Conservation (phyloP, 2,329 filamentous ascomycete genomes). For the Pseudogymnoascus sp. region DNA sequence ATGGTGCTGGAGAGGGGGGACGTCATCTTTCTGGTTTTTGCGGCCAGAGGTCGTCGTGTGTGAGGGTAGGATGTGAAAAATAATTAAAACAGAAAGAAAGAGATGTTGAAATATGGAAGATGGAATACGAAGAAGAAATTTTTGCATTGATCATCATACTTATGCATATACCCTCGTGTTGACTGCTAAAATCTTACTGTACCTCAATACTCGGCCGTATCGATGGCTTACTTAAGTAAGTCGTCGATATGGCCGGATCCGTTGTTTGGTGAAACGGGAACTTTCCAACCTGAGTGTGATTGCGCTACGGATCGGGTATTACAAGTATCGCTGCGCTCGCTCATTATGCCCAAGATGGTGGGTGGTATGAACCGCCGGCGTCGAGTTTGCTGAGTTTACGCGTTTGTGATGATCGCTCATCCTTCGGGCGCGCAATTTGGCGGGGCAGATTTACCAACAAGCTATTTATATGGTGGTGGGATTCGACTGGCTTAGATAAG, state of each 20-base stretch:
- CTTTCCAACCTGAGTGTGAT: not conserved
- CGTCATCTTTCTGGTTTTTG: not conserved
- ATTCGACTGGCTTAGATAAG: not conserved
- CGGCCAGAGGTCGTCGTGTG: not conserved
- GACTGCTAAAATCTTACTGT: slow-evolving; percentile 7
- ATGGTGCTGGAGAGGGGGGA: not conserved
- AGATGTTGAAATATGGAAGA: not conserved
- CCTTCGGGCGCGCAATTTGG: not conserved
- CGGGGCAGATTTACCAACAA: not conserved
- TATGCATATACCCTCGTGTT: not conserved
- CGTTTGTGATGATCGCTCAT: not conserved
- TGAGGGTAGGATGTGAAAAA: not conserved
- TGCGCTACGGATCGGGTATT: not conserved
- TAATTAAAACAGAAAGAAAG: not conserved
- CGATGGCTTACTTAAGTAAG: not conserved
- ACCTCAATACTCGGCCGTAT: not conserved
- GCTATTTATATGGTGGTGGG: not conserved
- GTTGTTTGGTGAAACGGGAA: not conserved
- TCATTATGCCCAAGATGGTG: not conserved
- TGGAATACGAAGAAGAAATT: not conserved
- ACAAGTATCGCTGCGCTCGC: not conserved
- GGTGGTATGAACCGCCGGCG: not conserved
- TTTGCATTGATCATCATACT: not conserved
- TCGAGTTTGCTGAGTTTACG: not conserved
- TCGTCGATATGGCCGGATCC: no score